Conservation (phyloP, 768 basidiomycete species). For the Cytidiella melzeri region DNA sequence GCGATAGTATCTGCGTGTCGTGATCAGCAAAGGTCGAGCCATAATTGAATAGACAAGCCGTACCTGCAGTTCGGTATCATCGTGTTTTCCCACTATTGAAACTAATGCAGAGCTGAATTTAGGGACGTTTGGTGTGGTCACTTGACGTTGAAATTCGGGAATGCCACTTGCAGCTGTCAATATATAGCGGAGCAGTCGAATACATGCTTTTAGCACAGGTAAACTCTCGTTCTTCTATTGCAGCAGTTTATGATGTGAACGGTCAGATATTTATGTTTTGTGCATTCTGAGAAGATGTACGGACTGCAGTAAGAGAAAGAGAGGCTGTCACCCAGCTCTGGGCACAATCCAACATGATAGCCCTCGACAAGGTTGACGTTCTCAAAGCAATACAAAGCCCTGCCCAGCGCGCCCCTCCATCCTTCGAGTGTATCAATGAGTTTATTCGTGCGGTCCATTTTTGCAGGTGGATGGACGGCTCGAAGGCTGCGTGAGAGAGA, state of each 20-base stretch:
- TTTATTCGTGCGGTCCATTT: slow-evolving; percentile 76
- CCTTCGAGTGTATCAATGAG: slow-evolving; percentile 72
- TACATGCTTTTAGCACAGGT: slow-evolving; percentile 53
- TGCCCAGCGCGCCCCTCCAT: slow-evolving; percentile 73
- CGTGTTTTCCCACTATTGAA: slow-evolving; percentile 44
- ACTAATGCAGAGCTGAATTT: slow-evolving; percentile 63
- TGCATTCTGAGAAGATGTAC: slow-evolving; percentile 13
- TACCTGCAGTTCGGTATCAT: slow-evolving; percentile 52
- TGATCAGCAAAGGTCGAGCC: slow-evolving; percentile 2
- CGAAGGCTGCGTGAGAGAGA: slow-evolving; percentile 47
- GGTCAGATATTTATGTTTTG: background rate
- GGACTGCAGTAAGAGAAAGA: slow-evolving; percentile 64
- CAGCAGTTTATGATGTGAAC: background rate
- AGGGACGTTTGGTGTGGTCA: slow-evolving; percentile 62
- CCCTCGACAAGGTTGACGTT: slow-evolving; percentile 51
- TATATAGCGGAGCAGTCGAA: slow-evolving; percentile 57
- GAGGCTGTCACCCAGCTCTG: slow-evolving; percentile 65
- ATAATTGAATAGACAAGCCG: slow-evolving; percentile 2
- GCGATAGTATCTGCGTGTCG: slow-evolving; percentile 35
- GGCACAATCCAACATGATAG: slow-evolving; percentile 61
- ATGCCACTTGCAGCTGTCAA: slow-evolving; percentile 54
- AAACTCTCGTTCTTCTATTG: slow-evolving; percentile 60
- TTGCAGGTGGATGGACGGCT: slow-evolving; percentile 56
- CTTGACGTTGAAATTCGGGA: slow-evolving; percentile 80
- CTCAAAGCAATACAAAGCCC: slow-evolving; percentile 71